Evolutionary conservation across 2,329 filamentous ascomycete species (phyloP).

Genomic region (Fusarium anthophilum): DNA sequence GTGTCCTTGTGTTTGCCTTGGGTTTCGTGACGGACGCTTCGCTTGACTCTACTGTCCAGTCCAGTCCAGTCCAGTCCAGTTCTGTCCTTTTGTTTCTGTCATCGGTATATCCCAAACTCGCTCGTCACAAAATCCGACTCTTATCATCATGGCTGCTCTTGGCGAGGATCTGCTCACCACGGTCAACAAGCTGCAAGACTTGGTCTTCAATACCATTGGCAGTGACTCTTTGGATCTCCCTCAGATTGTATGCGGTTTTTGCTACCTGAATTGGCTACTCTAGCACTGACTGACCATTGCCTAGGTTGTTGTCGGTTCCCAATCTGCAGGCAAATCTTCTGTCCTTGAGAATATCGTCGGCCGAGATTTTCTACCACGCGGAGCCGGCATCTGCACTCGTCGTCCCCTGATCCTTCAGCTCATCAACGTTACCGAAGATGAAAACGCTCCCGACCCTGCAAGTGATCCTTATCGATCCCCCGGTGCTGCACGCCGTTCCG

Average conservation of each 20-base stretch:
- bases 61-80: slow-evolving; percentile 3
- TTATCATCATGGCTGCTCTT: slow-evolving; percentile 81
- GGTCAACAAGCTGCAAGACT: slow-evolving; percentile 97
- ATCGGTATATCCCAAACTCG: slow-evolving; percentile 14
- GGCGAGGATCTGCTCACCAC: slow-evolving; percentile 94
- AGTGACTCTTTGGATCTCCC: slow-evolving; percentile 97
- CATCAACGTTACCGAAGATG: slow-evolving; percentile 91
- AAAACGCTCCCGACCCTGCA: slow-evolving; percentile 70
- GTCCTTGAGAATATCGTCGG: slow-evolving; percentile 99
- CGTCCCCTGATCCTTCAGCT: slow-evolving; percentile 95
- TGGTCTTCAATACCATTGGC: slow-evolving; percentile 99
- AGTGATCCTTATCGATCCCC: slow-evolving; percentile 80
- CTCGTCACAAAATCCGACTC: slow-evolving; percentile 25
- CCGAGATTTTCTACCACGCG: slow-evolving; percentile 94
- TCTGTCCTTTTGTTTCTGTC: slow-evolving; percentile 22
- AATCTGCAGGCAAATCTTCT: slow-evolving; percentile 98
- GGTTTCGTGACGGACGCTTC: slow-evolving; percentile 30
- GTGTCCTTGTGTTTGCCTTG: slow-evolving; percentile 27
- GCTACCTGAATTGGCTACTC: slow-evolving; percentile 18
- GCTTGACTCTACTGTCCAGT: slow-evolving; percentile 24
- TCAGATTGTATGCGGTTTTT: slow-evolving; percentile 80
- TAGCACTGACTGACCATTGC: slow-evolving; percentile 27
- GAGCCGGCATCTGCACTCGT: slow-evolving; percentile 95
- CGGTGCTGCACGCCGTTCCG: slow-evolving; percentile 70
- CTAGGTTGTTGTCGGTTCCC: slow-evolving; percentile 96